Percentiles rank a stretch among this genome's conserved stretches.
phyloP scores from a whole-genome alignment of 202 grass and related monocot species.

The Zizania palustris region DNA sequence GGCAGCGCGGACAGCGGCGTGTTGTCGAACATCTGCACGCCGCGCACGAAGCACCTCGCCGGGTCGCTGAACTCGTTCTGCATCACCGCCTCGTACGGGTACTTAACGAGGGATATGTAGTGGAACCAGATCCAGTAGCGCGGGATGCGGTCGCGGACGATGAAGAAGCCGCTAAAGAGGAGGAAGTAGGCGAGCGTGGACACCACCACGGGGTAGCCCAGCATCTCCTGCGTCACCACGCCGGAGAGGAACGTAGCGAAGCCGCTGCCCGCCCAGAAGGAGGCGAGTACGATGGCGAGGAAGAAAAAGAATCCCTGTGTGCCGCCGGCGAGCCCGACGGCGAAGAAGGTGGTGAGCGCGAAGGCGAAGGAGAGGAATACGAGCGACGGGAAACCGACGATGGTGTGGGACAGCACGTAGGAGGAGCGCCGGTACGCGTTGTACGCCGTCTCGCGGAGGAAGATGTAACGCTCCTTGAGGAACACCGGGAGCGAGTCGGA shows the following conservation, averaged over 20 bases:
- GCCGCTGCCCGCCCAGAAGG: constrained; percentile 93
- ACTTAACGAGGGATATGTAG: constrained; percentile 94
- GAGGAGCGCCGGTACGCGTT: constrained; percentile 96
- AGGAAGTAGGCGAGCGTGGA: constrained; percentile 89
- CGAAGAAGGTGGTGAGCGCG: constrained; percentile 91
- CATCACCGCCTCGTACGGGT: constrained; percentile 95
- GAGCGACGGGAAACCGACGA: constrained; percentile 81
- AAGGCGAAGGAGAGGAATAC: constrained; percentile 88
- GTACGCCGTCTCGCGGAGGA: constrained; percentile 94
- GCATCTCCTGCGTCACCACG: constrained; percentile 77
- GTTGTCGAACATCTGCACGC: constrained; percentile 98
- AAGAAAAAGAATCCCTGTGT: constrained; percentile 83
- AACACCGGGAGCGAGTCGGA: constrained; percentile 91
- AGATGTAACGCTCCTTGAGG: constrained; percentile 98
- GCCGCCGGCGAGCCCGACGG: constrained; percentile 79
- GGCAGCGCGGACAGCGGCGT: constrained; percentile 69
- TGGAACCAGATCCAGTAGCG: constrained; percentile 97
- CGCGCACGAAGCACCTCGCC: constrained; percentile 65
- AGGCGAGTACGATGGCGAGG: constrained; percentile 80
- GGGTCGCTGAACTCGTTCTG: constrained; percentile 91
- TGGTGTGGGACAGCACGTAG: constrained; percentile 87
- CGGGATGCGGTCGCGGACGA: constrained; percentile 79
- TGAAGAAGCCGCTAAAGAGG: constrained; percentile 99
- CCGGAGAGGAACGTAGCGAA: constrained; percentile 97
- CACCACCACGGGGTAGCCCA: constrained; percentile 87